Percentiles rank a stretch among this genome's conserved stretches.
phyloP scores from a whole-genome alignment of 306 rosid genomes.

The Cajanus cajan region DNA sequence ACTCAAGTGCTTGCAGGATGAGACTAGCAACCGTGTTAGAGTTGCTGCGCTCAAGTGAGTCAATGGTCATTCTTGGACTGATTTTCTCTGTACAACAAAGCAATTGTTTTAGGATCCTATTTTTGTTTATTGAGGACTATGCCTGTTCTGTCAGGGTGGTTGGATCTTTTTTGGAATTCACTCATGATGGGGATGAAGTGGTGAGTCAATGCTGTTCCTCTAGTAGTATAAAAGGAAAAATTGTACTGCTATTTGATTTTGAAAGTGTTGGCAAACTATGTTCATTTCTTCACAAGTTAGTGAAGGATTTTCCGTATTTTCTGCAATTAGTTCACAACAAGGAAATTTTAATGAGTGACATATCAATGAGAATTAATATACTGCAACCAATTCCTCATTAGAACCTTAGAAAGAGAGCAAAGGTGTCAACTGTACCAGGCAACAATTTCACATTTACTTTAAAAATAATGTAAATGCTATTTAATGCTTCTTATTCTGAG shows the following conservation, averaged over 20 bases:
- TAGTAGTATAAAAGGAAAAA: background rate
- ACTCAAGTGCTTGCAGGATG: conserved; percentile 94
- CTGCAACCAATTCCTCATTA: background rate
- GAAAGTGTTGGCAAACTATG: background rate
- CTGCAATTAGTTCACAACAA: background rate
- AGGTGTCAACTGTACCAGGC: background rate
- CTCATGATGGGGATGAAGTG: conserved; percentile 92
- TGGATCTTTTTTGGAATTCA: conserved; percentile 94
- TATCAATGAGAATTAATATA: conserved; percentile 2
- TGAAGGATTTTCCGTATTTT: conserved; percentile 6
- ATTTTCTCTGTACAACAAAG: background rate
- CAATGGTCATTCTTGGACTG: background rate
- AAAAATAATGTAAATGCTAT: background rate
- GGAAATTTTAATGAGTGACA: background rate
- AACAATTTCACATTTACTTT: background rate
- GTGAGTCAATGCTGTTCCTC: conserved; percentile 48
- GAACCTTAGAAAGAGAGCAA: background rate
- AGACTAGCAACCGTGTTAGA: conserved; percentile 90
- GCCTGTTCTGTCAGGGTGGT: conserved; percentile 69
- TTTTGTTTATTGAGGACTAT: conserved; percentile 23
- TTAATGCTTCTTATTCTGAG: background rate
- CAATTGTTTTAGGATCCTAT: background rate
- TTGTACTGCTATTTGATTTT: background rate
- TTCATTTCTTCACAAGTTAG: background rate
- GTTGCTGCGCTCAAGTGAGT: conserved; percentile 95